Percentiles rank a stretch among this genome's conserved stretches.
Evolutionary conservation across 352 stramenopile genomes (phyloP).

Genomic region (Saprolegnia diclina): DNA sequence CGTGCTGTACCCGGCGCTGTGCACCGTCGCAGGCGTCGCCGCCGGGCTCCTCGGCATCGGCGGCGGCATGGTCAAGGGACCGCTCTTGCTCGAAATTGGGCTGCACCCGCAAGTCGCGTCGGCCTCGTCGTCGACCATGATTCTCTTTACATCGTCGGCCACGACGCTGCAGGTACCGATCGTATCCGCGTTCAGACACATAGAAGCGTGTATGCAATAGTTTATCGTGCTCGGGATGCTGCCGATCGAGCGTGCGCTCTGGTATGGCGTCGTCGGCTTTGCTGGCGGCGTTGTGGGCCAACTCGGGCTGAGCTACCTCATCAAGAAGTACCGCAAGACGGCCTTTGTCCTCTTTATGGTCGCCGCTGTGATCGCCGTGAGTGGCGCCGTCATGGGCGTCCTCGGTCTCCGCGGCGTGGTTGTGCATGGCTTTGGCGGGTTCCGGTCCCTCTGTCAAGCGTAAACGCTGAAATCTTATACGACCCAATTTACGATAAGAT

Average conservation of each 20-base stretch:
- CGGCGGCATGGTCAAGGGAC: conserved; percentile 88
- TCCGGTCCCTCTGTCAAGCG: conserved; percentile 55
- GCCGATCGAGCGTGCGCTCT: conserved; percentile 84
- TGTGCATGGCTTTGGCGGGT: conserved; percentile 60
- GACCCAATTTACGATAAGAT: too few relatives aligned
- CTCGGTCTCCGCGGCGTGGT: conserved; percentile 50
- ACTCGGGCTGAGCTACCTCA: conserved; percentile 85
- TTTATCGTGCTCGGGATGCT: conserved; percentile 94
- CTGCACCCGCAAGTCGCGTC: conserved; percentile 81
- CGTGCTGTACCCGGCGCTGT: conserved; percentile 73
- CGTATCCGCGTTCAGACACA: neutral
- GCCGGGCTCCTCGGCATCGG: conserved; percentile 79
- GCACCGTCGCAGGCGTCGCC: conserved; percentile 61
- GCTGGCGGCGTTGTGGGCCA: conserved; percentile 88
- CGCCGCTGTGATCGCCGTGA: conserved; percentile 61
- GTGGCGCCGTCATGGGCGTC: conserved; percentile 65
- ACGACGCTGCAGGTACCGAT: conserved; percentile 75
- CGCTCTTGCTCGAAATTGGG: conserved; percentile 86
- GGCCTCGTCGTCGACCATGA: conserved; percentile 89
- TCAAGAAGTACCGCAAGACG: conserved; percentile 86
- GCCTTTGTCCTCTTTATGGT: conserved; percentile 78
- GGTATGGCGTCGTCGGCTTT: conserved; percentile 90
- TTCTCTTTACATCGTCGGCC: conserved; percentile 91
- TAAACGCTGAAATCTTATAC: neutral
- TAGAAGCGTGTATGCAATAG: conserved; percentile 27